Conservation (phyloP, 768 basidiomycete genomes). For the Agaricus sinodeliciosus region DNA sequence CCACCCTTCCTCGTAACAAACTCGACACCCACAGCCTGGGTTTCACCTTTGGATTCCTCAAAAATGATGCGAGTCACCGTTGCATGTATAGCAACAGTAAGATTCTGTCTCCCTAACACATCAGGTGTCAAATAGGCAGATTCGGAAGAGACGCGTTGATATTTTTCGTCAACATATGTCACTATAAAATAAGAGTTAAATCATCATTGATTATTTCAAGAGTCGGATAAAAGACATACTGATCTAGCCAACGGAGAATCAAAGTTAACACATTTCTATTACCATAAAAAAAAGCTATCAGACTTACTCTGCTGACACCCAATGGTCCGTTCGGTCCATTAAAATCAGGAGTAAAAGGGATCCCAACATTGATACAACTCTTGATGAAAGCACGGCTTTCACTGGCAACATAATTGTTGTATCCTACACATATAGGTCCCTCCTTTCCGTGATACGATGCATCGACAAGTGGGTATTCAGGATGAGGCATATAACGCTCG, state of each 20-base stretch:
- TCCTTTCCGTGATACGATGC: constrained; percentile 35
- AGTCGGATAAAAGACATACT: constrained; percentile 25
- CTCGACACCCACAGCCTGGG: constrained; percentile 56
- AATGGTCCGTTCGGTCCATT: constrained; percentile 51
- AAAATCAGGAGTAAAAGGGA: constrained; percentile 58
- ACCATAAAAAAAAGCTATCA: too few species aligned
- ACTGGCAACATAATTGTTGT: constrained; percentile 39
- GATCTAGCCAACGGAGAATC: constrained; percentile 23
- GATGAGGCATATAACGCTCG: constrained; percentile 48
- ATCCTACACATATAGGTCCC: constrained; percentile 59
- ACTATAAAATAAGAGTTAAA: constrained; percentile 29
- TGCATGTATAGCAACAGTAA: constrained; percentile 52
- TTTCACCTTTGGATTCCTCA: constrained; percentile 27
- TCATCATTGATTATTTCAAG: not conserved
- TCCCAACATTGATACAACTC: constrained; percentile 45
- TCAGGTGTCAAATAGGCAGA: constrained; percentile 59
- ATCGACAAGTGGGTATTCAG: constrained; percentile 47
- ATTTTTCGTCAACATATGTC: constrained; percentile 54
- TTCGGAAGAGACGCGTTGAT: constrained; percentile 55
- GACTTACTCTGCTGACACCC: constrained; percentile 53
- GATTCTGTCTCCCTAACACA: constrained; percentile 58
- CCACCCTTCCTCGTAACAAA: constrained; percentile 36
- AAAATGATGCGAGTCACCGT: constrained; percentile 55
- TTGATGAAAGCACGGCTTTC: constrained; percentile 48
- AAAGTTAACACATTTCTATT: not conserved